Base-by-base conservation (phyloP, 768 basidiomycete species). In the Mrakia blollopis region DNA sequence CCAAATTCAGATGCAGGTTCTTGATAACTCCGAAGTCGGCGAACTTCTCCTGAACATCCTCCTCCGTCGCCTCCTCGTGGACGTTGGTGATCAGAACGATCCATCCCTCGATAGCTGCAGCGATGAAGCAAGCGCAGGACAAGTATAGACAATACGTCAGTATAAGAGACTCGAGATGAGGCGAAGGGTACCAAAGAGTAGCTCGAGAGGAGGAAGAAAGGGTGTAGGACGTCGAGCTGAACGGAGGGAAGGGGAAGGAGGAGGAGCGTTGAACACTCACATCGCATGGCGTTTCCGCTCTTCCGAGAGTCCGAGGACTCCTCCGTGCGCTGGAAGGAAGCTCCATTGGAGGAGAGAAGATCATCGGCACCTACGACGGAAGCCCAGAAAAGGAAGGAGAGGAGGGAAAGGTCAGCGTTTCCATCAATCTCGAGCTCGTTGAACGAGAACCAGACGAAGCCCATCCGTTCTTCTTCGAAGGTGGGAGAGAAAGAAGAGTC, bases 11-110 rank as follows among this genome's bases (percentile, higher is more conserved):
- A 84, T 98, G 95, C 69, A 98, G 85, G 85, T 98, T 98, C 87
- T 97, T 96, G 79, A 99, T 94, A 83, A 97, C 94, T 73, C 97
- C 97, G 81, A 89, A 98, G 80, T 98, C 97, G 52, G 90, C 91
- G 83, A 99, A 99, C 82, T 94, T 93, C 86, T 99, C 97, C 62
- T 89, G 91, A 21, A 99, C 87, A 80, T 99, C 97, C 82, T 99
- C 97, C 82, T 99, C 97, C 0, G 94, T 95, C 9, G 97, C 92
- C 83, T 99, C 97, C 84, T 98, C 97, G 82, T 99, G 96, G 10
- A 99, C 92, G 79, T 92, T 92, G 50, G 94, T 97, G 71, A 96
- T 93, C 73, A 98, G 87, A 63, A 99, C 92, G 75, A 99, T 98
- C 95, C 96, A 99, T 68, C 96, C 96, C 83, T 99, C 96, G 16